Evolutionary conservation across 441 rosid genomes (phyloP).

Genomic region (Mallotus repandus): DNA sequence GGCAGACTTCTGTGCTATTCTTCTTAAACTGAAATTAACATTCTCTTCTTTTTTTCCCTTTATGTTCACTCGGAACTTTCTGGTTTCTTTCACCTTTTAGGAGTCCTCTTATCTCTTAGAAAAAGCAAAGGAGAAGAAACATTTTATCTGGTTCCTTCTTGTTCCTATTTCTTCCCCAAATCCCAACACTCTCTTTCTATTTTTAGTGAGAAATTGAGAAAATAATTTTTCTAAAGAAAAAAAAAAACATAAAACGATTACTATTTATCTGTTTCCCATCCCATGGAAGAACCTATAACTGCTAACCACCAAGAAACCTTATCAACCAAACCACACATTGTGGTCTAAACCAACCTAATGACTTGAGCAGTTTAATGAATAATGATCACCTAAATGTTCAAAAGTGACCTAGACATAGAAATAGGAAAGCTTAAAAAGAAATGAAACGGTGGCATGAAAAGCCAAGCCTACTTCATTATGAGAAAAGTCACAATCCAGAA

Average conservation of each 20-base stretch:
- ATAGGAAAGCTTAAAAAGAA: not conserved
- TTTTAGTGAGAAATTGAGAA: not conserved
- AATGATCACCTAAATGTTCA: not conserved
- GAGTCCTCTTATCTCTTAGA: not conserved
- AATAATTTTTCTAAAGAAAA: not conserved
- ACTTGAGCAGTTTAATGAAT: not conserved
- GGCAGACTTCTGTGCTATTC: not conserved
- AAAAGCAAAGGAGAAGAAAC: not conserved
- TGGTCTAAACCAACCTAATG: not conserved
- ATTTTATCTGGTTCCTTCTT: not conserved
- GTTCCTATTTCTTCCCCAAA: not conserved
- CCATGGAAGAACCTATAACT: not conserved
- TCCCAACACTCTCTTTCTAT: not conserved
- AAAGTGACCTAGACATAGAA: not conserved
- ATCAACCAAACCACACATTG: not conserved
- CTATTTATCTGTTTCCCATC: not conserved
- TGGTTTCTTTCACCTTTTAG: not conserved
- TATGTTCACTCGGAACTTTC: not conserved
- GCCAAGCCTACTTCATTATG: not conserved
- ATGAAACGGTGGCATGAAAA: not conserved
- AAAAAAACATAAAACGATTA: no score
- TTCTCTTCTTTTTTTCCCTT: not conserved
- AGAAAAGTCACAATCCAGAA: not conserved
- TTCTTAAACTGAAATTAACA: not conserved
- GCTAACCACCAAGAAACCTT: no score